A percentile compares a stretch with the other conserved stretches of the same genome.
These are phyloP conservation scores for Dendrostoma leiphaemia DNA, from an alignment of 2,329 filamentous ascomycete genomes.

Conservation along the genomic window DNA sequence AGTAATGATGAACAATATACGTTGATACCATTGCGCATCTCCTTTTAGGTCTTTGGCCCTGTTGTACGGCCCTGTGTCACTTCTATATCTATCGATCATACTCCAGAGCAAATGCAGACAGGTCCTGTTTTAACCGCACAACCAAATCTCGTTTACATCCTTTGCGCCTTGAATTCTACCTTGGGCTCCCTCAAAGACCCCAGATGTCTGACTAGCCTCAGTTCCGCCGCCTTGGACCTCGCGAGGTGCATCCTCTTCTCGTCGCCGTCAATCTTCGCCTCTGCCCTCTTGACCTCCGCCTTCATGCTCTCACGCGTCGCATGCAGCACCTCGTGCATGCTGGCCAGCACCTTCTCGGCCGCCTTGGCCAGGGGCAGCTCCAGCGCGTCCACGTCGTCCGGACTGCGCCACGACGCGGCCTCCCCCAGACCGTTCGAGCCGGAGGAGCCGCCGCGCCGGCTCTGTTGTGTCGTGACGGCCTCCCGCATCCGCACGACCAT, in stretches of 20 bases:
- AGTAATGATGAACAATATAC: background rate
- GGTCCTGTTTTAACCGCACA: background rate
- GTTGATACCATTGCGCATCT: background rate
- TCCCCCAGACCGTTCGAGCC: no score
- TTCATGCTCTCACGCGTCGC: constrained; percentile 66
- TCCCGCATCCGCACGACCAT: constrained; percentile 86
- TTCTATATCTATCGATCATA: constrained; percentile 14
- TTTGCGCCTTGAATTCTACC: constrained; percentile 59
- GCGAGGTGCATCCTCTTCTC: constrained; percentile 63
- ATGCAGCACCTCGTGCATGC: constrained; percentile 83
- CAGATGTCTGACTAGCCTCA: constrained; percentile 77
- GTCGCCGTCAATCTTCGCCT: constrained; percentile 38
- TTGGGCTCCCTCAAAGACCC: constrained; percentile 65
- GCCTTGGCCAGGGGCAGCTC: constrained; percentile 82
- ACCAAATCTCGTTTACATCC: constrained; percentile 34
- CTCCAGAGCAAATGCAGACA: background rate
- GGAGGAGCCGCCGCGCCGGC: constrained; percentile 40
- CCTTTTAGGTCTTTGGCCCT: no score
- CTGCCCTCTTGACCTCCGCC: constrained; percentile 43
- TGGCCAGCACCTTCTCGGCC: constrained; percentile 81
- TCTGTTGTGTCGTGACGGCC: constrained; percentile 62
- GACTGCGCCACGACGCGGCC: constrained; percentile 70
- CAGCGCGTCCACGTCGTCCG: constrained; percentile 64
- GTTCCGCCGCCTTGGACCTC: constrained; percentile 81
- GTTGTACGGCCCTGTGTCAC: background rate